Base-by-base conservation (phyloP, 1,284 basidiomycete genomes). In the Kalmanozyma brasiliensis region DNA sequence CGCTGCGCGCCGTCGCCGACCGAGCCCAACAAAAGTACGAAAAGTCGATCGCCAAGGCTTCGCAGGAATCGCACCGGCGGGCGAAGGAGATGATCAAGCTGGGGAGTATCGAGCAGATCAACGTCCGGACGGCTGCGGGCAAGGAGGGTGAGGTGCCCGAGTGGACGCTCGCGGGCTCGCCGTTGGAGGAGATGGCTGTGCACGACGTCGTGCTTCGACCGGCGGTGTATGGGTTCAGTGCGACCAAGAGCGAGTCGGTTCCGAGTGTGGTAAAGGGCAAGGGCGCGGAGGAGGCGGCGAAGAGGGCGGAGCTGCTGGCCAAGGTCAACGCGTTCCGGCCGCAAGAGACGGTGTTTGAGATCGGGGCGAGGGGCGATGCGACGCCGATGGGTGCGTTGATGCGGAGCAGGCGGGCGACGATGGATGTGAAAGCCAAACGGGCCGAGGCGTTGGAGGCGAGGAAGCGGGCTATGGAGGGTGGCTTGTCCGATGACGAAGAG, bases 21-120 rank as follows among this genome's bases (percentile, higher is more conserved):
- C 89, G 92, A 48, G 95, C 94, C 0, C 94, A 97, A 70, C 85
- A 87, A 8, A 92, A 98, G 91, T 98, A 96, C 81, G 93, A 96
- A 78, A 89, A 93, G 26, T 94, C 92, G 60, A 90, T 93, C 78
- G 89, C 90, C 29, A 96, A 95, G 80, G 94, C 95, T 4, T 91
- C 89, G 72, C 86, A 89, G 17, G 89, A 90, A 52, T 91, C 90
- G 73, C 92, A 97, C 84, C 88, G 90, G 68, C 88, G 93, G 10
- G 90, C 94, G 7, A 98, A 98, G 82, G 89, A 90, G 53, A 91
- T 96, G 86, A 85, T 87, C 59, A 91, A 91, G 53, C 61, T 59
- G 4, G 75, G 70, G 9, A 72, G 73, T 36, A 66, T 73, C 29
- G 73, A 73, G 52, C 71, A 73, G 36, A 63, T 75, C 35, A 61